Evolutionary conservation across 352 stramenopile genomes (phyloP).

Genomic region (Pythium phragmiticola): DNA sequence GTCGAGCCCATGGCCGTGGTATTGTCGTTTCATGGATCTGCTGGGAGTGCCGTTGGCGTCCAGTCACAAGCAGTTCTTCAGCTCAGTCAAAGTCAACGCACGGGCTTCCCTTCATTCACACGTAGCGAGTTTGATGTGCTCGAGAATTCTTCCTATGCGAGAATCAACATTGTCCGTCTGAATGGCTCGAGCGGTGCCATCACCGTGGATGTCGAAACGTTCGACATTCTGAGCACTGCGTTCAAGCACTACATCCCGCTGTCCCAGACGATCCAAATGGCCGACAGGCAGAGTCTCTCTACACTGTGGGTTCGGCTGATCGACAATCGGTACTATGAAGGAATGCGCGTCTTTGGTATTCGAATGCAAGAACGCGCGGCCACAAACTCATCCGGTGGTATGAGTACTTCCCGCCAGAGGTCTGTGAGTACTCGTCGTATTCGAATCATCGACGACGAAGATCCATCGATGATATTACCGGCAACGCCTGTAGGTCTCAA

Average conservation of each 20-base stretch:
- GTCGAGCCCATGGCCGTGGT: constrained; percentile 23
- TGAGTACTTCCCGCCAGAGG: neutral
- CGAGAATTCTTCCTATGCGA: constrained; percentile 39
- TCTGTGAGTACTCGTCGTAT: constrained; percentile 34
- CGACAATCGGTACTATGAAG: constrained; percentile 43
- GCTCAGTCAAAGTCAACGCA: constrained; percentile 26
- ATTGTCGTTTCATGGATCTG: constrained; percentile 24
- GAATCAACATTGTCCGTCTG: constrained; percentile 44
- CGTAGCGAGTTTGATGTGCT: constrained; percentile 23
- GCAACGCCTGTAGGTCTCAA: constrained; percentile 11
- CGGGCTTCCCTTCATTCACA: constrained; percentile 41
- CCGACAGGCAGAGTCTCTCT: constrained; percentile 34
- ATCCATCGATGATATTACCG: constrained; percentile 31
- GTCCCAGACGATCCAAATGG: constrained; percentile 27
- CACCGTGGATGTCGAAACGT: constrained; percentile 44
- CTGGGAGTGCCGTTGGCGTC: constrained; percentile 5
- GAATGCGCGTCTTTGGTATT: constrained; percentile 39
- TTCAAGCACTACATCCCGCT: constrained; percentile 39
- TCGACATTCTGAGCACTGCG: constrained; percentile 36
- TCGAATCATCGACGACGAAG: constrained; percentile 51
- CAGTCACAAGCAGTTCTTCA: constrained; percentile 34
- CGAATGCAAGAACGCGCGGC: constrained; percentile 25
- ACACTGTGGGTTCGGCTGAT: constrained; percentile 45
- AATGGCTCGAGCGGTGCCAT: constrained; percentile 47
- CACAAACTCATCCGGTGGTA: neutral